A percentile compares a stretch with the other conserved stretches of the same genome.
phyloP scores from a whole-genome alignment of 164 flowering plant genomes.

The Vitis amurensis region DNA sequence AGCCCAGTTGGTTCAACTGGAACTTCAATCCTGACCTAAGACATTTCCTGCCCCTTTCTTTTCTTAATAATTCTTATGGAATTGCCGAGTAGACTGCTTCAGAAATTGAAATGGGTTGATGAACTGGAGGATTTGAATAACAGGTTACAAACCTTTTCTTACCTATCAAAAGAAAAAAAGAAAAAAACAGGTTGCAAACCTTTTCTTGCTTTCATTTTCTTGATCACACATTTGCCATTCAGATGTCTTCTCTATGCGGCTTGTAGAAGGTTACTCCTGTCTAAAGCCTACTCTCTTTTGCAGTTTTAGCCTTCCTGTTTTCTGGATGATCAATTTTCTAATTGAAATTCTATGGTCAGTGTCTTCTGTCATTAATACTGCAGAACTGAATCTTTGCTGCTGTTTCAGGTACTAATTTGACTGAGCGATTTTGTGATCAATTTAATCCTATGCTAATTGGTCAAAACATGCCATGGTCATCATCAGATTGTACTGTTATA shows the following conservation, averaged over 20 bases:
- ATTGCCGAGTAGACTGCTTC: neutral
- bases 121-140: neutral
- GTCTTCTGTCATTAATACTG: too few species aligned
- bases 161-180: neutral
- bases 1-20: too few species aligned
- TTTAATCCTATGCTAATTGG: constrained; percentile 79
- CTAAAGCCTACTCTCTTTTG: too few species aligned
- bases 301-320: neutral
- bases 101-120: neutral
- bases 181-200: too few species aligned
- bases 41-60: neutral
- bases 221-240: too few species aligned
- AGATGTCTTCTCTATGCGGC: too few species aligned
- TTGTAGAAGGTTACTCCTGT: too few species aligned
- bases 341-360: neutral
- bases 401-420: constrained; percentile 74
- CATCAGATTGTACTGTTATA: constrained; percentile 64
- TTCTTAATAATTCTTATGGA: neutral
- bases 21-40: neutral
- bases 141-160: neutral
- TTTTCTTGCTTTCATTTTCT: too few species aligned
- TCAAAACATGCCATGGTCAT: constrained; percentile 56
- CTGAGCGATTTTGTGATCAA: constrained; percentile 79
- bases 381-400: neutral
- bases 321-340: constrained; percentile 1